Conservation (phyloP, 805 yeast species). For the Candida krabiensis region DNA sequence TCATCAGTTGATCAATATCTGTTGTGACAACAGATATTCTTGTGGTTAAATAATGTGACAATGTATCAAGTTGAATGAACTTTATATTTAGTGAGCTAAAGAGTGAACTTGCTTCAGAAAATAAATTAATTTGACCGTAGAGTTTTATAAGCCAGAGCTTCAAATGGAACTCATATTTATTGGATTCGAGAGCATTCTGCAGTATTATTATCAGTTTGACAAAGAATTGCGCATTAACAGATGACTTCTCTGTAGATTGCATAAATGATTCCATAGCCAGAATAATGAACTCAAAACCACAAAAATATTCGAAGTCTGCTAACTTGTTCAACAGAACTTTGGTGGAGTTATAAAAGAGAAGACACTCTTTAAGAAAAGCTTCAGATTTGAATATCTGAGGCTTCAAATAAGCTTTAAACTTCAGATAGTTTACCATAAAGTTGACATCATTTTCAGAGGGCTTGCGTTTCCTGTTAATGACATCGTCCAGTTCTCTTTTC, state of each 20-base stretch:
- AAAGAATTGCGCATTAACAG: slow-evolving; percentile 22
- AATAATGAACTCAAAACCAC: slow-evolving; percentile 66
- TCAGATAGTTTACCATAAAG: slow-evolving; percentile 36
- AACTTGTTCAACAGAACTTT: slow-evolving; percentile 38
- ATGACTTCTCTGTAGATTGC: slow-evolving; percentile 4
- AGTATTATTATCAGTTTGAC: slow-evolving; percentile 51
- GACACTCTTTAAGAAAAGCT: slow-evolving; percentile 32
- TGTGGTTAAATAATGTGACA: slow-evolving; percentile 53
- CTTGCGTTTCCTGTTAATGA: slow-evolving; percentile 10
- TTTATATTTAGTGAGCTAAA: slow-evolving; percentile 62
- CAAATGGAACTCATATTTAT: slow-evolving; percentile 71
- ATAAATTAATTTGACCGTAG: slow-evolving; percentile 58
- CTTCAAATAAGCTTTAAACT: slow-evolving; percentile 42
- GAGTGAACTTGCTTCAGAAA: slow-evolving; percentile 46
- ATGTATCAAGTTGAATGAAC: slow-evolving; percentile 73
- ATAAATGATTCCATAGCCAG: slow-evolving; percentile 45
- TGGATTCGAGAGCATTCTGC: slow-evolving; percentile 54
- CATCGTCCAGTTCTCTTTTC: slow-evolving; percentile 7
- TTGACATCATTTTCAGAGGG: slow-evolving; percentile 23
- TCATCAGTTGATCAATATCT: slow-evolving; percentile 34
- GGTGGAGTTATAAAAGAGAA: slow-evolving; percentile 41
- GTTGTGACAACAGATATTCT: slow-evolving; percentile 44
- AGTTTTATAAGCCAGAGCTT: slow-evolving; percentile 69
- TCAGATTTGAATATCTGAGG: slow-evolving; percentile 19
- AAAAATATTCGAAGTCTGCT: slow-evolving; percentile 65